Conservation (phyloP, 2,329 filamentous ascomycete species). For the Penicillium fuscoglaucum region DNA sequence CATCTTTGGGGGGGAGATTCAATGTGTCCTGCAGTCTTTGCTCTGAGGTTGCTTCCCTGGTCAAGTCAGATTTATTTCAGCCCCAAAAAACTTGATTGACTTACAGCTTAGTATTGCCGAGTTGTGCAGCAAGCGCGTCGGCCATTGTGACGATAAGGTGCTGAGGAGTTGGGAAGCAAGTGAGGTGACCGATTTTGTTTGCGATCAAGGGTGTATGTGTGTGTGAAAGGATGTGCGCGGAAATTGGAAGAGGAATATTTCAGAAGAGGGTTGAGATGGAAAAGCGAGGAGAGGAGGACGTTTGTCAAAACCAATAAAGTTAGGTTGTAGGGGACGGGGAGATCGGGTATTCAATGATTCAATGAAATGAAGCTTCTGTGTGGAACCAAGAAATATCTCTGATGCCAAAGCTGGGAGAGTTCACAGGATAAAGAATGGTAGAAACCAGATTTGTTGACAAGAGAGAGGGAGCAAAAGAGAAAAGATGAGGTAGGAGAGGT, state of each 20-base stretch:
- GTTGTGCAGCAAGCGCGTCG: conserved; percentile 47
- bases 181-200: background rate
- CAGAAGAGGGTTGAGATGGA: background rate
- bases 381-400: background rate
- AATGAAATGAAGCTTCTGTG: conserved; percentile 1
- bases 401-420: background rate
- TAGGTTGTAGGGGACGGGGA: background rate
- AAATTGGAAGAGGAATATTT: background rate
- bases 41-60: conserved; percentile 43
- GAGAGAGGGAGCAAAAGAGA: background rate
- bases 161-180: conserved; percentile 8
- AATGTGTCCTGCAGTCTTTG: conserved; percentile 48
- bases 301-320: background rate
- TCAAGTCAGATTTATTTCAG: conserved; percentile 13
- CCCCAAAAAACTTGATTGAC: conserved; percentile 9
- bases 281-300: background rate
- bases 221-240: background rate
- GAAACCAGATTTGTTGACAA: conserved; percentile 2
- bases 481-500: background rate
- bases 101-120: conserved; percentile 48
- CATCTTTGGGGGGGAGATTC: conserved; percentile 50
- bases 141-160: conserved; percentile 38
- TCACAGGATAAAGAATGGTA: background rate
- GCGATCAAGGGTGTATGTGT: background rate
- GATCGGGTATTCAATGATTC: conserved; percentile 3